phyloP scores from a whole-genome alignment of 257 asterid genomes.

The Solanum ahanhuiri region DNA sequence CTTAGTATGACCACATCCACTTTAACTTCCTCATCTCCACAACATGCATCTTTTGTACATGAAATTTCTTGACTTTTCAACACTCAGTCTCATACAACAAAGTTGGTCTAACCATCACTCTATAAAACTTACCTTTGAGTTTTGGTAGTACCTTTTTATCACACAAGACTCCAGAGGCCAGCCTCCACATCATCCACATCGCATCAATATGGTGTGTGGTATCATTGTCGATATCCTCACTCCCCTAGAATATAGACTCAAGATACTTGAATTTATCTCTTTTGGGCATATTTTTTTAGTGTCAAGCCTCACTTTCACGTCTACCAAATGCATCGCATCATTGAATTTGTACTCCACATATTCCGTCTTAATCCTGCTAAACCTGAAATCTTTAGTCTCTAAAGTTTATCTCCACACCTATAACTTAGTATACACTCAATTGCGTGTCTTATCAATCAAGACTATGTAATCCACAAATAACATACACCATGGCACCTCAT shows the following conservation, averaged over 20 bases:
- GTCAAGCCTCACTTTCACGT: neutral
- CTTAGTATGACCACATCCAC: neutral
- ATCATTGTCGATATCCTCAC: neutral
- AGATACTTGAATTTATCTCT: neutral
- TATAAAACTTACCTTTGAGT: neutral
- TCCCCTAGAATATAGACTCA: neutral
- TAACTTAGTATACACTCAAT: neutral
- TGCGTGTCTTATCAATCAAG: too few relatives aligned
- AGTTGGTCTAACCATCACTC: neutral
- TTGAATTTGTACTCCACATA: neutral
- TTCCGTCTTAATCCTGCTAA: too few relatives aligned
- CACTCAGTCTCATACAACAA: neutral
- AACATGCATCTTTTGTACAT: neutral
- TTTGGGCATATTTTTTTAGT: too few relatives aligned
- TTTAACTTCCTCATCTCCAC: neutral
- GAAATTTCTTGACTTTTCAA: neutral
- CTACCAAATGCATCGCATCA: neutral
- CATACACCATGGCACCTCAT: neutral
- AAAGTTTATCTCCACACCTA: too few relatives aligned
- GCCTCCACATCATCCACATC: neutral
- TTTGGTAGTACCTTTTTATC: neutral
- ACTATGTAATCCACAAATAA: too few relatives aligned
- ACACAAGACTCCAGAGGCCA: neutral
- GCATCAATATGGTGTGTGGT: neutral
- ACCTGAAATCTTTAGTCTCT: neutral